A percentile compares a stretch with the other conserved stretches of the same genome.
Evolutionary conservation across 306 rosid genomes (phyloP).

Genomic region (Pterocarpus santalinus): DNA sequence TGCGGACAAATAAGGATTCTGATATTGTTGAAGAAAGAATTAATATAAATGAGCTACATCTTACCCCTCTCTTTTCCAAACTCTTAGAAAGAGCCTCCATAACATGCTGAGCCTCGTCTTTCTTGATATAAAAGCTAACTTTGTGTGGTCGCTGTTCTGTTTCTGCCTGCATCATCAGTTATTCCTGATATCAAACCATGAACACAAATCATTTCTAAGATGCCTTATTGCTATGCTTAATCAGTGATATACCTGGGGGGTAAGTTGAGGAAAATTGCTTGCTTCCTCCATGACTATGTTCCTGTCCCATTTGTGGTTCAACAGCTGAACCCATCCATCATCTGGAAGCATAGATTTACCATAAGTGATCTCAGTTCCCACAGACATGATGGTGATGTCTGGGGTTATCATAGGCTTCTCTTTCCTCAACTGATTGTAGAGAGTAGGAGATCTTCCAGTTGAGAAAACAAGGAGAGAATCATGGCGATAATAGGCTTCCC

Average conservation of each 20-base stretch:
- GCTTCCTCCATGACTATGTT: constrained; percentile 76
- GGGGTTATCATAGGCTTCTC: constrained; percentile 98
- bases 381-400: constrained; percentile 93
- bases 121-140: constrained; percentile 86
- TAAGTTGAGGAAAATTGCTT: constrained; percentile 77
- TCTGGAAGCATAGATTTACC: constrained; percentile 85
- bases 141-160: constrained; percentile 94
- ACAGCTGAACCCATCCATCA: constrained; percentile 82
- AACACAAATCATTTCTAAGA: constrained; percentile 35
- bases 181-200: constrained; percentile 1
- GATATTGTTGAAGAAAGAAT: constrained; percentile 13
- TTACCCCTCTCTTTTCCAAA: constrained; percentile 75
- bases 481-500: constrained; percentile 89
- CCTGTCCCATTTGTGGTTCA: constrained; percentile 88
- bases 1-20: background rate
- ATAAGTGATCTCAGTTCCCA: constrained; percentile 98
- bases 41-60: constrained; percentile 36
- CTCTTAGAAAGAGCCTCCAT: constrained; percentile 72
- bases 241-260: constrained; percentile 71
- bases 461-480: constrained; percentile 94
- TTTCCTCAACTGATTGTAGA: constrained; percentile 87
- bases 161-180: constrained; percentile 73
- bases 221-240: background rate
- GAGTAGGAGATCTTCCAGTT: constrained; percentile 91
- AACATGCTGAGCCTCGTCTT: constrained; percentile 79